Evolutionary conservation across 2,329 filamentous ascomycete genomes (phyloP), one percentile per base, ranked within the genome.

Genomic region (Pseudogymnoascus sp.): DNA sequence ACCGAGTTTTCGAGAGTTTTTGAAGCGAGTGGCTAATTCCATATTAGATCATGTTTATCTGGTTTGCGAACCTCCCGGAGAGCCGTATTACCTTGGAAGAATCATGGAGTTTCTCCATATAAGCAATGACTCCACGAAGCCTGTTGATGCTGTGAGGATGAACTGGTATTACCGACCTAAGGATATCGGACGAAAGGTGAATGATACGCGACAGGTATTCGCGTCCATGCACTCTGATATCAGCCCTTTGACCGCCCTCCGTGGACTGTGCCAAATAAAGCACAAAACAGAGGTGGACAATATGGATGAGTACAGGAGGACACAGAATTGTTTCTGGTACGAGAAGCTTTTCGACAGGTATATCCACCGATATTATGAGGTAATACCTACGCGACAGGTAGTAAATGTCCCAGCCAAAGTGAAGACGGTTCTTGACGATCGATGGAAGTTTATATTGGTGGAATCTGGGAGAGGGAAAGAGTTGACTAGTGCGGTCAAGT

Each of bases 101-200:
- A 94, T 99, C 74, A 99, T 99, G 94, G 93, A 99, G 74, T 97
- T 97, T 73, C 79, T 97, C 69, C 91, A 96, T 71, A 78, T 82
- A 70, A 85, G 92, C 69, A 91, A 93, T 71, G 84, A 92, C 73
- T 76, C 79, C 36, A 81, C 80, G 61, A 84, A 85, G 63, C 87
- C 89, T 0, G 86, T 99, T 66, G 93, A 97, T 72, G 86, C 90
- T 41, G 76, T 99, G 69, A 88, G 92, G 68, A 89, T 97, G 71
- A 99, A 99, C 77, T 99, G 94, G 94, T 97, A 93, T 76, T 97
- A 97, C 74, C 86, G 94, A 40, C 93, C 94, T 62, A 92, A 94
- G 75, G 94, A 99, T 76, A 96, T 97, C 71, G 90, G 90, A 67
- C 90, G 92, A 68, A 94, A 92, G 77, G 88, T 90, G 68, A 88